Evolutionary conservation across 441 rosid species (phyloP), one percentile per base, ranked within the genome.

Genomic region (Bocquillonia castaneifolia): DNA sequence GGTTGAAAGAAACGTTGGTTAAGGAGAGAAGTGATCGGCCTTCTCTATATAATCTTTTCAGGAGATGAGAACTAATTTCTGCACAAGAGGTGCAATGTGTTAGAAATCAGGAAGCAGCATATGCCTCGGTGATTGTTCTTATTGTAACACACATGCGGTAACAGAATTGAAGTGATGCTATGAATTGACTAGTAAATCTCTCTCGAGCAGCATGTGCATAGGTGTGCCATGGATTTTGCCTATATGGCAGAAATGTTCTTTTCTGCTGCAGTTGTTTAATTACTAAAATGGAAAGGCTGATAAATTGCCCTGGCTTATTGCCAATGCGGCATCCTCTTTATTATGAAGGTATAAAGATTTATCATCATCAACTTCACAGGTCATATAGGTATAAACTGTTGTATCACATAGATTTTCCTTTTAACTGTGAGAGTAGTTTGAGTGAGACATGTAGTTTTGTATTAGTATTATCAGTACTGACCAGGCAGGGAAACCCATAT

Each of bases 41-140:
- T 17, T 73, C 34, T 22, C 76, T 79, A 34, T 79, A 79, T 42
- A 66, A 70, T 42, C 66, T 85, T 59, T 81, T 85, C 80, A 73
- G 20, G 71, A 52, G 68, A 70, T 60, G 69, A 42, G 40, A 34
- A 18, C 2, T 31, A 48, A 15, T 67, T 50, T 10, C n/a, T 40
- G 71, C 55, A 40, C 31, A 39, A 28, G 40, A 57, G 25, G 37
- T 28, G 39, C 32, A 17, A 15, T 47, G 9, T 14, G 4, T 20
- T 13, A 18, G 28, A 15, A 25, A 36, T 23, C 15, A 1, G 32
- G 64, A 18, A 31, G 10, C 45, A 18, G 10, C 18, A 18, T 28
- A 20, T 6, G n/a, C n/a, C 23, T 3, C 32, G 1, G 39, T 34
- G 29, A 10, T 52, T 23, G 1, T 59, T 18, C 37, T 42, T 26